Evolutionary conservation across 2,329 filamentous ascomycete species (phyloP).

Genomic region (Westerdykella sp.): DNA sequence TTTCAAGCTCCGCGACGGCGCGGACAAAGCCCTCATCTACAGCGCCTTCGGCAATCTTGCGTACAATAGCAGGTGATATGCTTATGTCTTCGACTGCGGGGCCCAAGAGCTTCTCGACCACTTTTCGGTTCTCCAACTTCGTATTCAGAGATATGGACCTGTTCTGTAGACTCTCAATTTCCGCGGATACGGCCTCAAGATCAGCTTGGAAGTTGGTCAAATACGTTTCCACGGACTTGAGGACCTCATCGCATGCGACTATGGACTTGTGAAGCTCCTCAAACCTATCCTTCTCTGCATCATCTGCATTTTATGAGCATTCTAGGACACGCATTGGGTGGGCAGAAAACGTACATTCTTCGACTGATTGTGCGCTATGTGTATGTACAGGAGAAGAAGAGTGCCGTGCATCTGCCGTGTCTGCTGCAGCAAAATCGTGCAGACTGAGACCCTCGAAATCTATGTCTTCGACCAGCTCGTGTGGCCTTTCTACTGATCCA

Average conservation of each 20-base stretch:
- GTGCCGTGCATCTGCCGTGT: conserved; percentile 25
- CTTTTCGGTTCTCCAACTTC: conserved; percentile 79
- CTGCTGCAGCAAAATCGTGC: conserved; percentile 56
- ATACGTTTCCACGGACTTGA: conserved; percentile 88
- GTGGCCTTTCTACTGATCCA: conserved; percentile 34
- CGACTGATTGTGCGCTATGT: conserved; percentile 56
- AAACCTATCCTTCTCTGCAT: conserved; percentile 75
- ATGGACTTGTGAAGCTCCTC: conserved; percentile 90
- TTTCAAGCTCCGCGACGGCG: conserved; percentile 76
- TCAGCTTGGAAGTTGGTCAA: conserved; percentile 90
- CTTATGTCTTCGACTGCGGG: conserved; percentile 89
- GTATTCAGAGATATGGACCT: conserved; percentile 78
- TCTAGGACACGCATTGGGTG: conserved; percentile 6
- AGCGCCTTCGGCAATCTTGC: conserved; percentile 77
- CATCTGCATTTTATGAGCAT: conserved; percentile 49
- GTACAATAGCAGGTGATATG: conserved; percentile 75
- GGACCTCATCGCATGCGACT: conserved; percentile 79
- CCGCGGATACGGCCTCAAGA: conserved; percentile 81
- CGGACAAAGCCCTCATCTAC: conserved; percentile 88
- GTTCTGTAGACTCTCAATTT: conserved; percentile 89
- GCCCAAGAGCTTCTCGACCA: conserved; percentile 79
- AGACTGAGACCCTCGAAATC: conserved; percentile 76
- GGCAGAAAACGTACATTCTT: conserved; percentile 60
- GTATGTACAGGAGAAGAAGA: conserved; percentile 37
- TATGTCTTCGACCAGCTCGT: conserved; percentile 55